Conservation (phyloP, 1,139 yeast species). For the Pichia sp. region DNA sequence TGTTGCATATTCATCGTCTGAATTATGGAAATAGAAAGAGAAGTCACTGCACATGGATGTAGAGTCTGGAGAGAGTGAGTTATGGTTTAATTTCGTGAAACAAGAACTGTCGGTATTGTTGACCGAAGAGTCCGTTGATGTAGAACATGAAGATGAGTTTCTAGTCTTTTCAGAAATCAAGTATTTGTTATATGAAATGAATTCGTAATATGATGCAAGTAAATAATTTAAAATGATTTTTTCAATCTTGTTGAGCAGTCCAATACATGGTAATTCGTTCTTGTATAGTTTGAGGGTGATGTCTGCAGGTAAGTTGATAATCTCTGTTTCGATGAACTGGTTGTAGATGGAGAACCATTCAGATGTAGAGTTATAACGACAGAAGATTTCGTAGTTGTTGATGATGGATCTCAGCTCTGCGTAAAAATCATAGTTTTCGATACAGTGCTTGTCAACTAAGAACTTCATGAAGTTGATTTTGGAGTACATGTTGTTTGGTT, state of each 20-base stretch:
- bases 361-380: conserved; percentile 9
- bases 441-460: conserved; percentile 31
- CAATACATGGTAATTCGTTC: conserved; percentile 21
- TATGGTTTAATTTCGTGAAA: conserved; percentile 6
- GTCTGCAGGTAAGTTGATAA: conserved; percentile 32
- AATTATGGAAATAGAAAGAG: not conserved
- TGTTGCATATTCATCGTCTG: not conserved
- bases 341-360: conserved; percentile 28
- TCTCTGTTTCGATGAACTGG: conserved; percentile 29
- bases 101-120: conserved; percentile 2
- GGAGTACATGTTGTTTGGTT: conserved; percentile 21
- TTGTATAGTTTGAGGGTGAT: conserved; percentile 19
- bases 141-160: conserved; percentile 13
- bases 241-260: conserved; percentile 21
- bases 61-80: not conserved
- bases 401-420: conserved; percentile 24
- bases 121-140: conserved; percentile 7
- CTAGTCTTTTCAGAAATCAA: not conserved
- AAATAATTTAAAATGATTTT: conserved; percentile 26
- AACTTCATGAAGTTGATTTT: conserved; percentile 28
- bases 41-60: conserved; percentile 4
- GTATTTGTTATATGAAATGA: conserved; percentile 17
- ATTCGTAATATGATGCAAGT: conserved; percentile 30
- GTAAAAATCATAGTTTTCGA: conserved; percentile 34
- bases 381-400: conserved; percentile 7